Evolutionary conservation across 1,139 yeast genomes (phyloP), one percentile per base, ranked within the genome.

Genomic region (Zygoascus sp.): DNA sequence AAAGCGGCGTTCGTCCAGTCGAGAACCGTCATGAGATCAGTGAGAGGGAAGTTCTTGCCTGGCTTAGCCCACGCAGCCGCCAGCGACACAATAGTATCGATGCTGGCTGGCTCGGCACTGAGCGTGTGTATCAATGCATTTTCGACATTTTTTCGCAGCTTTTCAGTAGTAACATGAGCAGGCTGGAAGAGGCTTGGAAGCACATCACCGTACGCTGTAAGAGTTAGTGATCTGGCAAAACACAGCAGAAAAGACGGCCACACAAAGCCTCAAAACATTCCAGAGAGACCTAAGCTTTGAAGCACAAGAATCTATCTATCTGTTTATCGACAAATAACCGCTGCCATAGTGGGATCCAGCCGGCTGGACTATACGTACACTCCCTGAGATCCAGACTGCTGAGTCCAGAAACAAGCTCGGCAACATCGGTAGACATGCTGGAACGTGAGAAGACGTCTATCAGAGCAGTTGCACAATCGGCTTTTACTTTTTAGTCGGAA

Each of bases 21-120:
- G 40, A 83, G 67, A 15, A 83, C 66, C 3, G 82, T 73, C 58
- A 79, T 66, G 50, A 78, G 66, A 60, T 79, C 85, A 5, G 79
- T 67, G 3, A 73, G 61, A 2, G 90, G 83, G 49, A 47, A 21
- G 28, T 48, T 45, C 36, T 51, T 45, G 40, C 48, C 49, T 36
- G 50, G 25, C 42, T 34, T 22, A 37, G 44, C 25, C 67, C 28
- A 37, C 19, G 19, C 23, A n/a, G 40, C 11, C 5, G 34, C 38
- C n/a, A 42, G 22, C 5, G 15, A 10, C 27, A 38, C 40, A 32
- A 44, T 32, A 19, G 13, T 21, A 15, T 32, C 32, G 11, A 42
- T 25, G 8, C 32, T 28, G 4, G 58, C 45, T 20, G 59, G 34
- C 13, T 47, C 50, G 20, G 30, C 40, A 6, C 34, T 40, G 20